Percentiles rank a stretch among this genome's conserved stretches.
Conservation (phyloP, 768 basidiomycete genomes). For the Phanerochaete sordida region DNA sequence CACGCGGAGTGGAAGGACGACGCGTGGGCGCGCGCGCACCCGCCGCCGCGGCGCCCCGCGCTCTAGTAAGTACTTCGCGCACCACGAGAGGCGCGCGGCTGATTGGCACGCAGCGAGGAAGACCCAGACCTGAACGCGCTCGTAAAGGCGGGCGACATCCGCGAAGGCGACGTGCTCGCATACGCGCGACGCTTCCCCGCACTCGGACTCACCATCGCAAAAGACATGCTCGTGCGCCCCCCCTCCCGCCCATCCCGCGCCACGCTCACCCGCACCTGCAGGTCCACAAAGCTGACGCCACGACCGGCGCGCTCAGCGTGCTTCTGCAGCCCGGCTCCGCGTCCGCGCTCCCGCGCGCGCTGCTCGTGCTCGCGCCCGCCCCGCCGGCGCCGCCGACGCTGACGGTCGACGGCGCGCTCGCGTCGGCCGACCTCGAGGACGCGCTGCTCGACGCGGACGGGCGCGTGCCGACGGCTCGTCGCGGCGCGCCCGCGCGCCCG, state of each 20-base stretch:
- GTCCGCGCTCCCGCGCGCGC: conserved; percentile 33
- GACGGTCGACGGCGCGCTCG: conserved; percentile 18
- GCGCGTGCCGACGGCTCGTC: conserved; percentile 42
- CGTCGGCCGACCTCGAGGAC: conserved; percentile 47
- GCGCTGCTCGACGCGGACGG: conserved; percentile 50
- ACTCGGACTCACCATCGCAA: conserved; percentile 41
- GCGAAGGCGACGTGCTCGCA: conserved; percentile 51
- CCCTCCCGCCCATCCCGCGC: not conserved
- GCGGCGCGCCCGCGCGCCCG: conserved; percentile 6
- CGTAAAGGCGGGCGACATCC: conserved; percentile 40
- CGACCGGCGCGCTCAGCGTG: conserved; percentile 39
- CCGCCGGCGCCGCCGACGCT: conserved; percentile 16
- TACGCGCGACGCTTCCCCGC: conserved; percentile 47
- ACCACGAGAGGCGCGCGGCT: not conserved
- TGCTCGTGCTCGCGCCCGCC: conserved; percentile 29
- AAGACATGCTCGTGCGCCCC: conserved; percentile 45
- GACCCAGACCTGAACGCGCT: conserved; percentile 45
- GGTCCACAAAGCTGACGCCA: conserved; percentile 45
- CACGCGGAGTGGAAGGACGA: conserved; percentile 65
- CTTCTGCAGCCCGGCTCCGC: conserved; percentile 36
- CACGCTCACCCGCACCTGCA: conserved; percentile 18
- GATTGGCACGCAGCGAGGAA: conserved; percentile 30
- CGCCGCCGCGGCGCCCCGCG: not conserved
- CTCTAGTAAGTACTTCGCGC: not conserved
- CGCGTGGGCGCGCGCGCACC: conserved; percentile 49